phyloP scores from a whole-genome alignment of 1,139 yeast species.

The Magnusiomyces suaveolens region DNA sequence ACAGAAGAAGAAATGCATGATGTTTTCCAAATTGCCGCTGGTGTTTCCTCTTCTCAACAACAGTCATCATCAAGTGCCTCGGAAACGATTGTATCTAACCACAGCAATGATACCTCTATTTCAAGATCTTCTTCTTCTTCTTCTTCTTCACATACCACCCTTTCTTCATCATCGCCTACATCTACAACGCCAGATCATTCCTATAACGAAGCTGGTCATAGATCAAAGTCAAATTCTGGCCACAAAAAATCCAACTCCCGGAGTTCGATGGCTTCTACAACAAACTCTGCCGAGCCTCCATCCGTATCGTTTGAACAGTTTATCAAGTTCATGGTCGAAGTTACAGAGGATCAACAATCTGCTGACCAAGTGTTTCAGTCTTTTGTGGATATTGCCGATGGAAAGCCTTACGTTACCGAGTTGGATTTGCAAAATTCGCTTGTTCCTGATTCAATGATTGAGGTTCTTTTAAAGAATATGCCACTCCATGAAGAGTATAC shows the following conservation, averaged over 20 bases:
- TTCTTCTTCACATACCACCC: slow-evolving; percentile 1
- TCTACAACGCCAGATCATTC: not conserved
- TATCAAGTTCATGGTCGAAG: slow-evolving; percentile 35
- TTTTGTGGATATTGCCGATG: slow-evolving; percentile 35
- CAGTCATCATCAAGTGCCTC: not conserved
- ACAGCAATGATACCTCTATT: not conserved
- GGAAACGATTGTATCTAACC: not conserved
- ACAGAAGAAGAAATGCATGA: slow-evolving; percentile 33
- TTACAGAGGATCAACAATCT: slow-evolving; percentile 35
- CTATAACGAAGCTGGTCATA: not conserved
- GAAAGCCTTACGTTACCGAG: slow-evolving; percentile 35
- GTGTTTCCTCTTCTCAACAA: slow-evolving; percentile 1
- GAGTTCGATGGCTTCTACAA: not conserved
- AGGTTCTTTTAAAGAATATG: slow-evolving; percentile 28
- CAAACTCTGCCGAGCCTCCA: slow-evolving; percentile 4
- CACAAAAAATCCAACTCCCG: not conserved
- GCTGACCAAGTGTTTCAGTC: slow-evolving; percentile 35
- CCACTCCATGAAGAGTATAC: slow-evolving; percentile 18
- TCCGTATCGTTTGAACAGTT: slow-evolving; percentile 34
- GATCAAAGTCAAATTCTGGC: not conserved
- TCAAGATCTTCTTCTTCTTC: not conserved
- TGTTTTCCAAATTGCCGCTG: slow-evolving; percentile 27
- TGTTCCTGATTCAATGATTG: slow-evolving; percentile 31
- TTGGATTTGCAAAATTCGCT: slow-evolving; percentile 34
- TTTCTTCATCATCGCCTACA: not conserved